Base-by-base conservation (phyloP, 306 rosid species). In the Elaeagnus macrophylla region DNA sequence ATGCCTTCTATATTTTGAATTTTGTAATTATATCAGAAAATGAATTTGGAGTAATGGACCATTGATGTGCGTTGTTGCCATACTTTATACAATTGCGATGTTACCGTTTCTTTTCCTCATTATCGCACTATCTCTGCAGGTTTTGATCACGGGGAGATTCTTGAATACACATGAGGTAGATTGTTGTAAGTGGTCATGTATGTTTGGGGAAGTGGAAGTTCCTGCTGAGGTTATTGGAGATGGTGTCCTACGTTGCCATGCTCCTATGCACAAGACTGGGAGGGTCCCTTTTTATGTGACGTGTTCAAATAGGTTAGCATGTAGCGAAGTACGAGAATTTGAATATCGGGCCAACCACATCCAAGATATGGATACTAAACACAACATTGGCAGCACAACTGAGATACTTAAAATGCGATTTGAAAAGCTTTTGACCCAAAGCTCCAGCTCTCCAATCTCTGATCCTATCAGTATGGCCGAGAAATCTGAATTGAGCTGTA, bases 161-260 rank as follows among this genome's bases (percentile, higher is more conserved):
- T 75, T 85, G 73, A 81, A 60, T 58, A 63, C 69, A 58, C 82
- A 58, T 25, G 75, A 77, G 57, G 77, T 66, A 50, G 85, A 75
- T 75, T 60, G 48, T 46, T 68, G 68, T 65, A 72, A 83, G 58
- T 89, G 94, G 94, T 85, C 95, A 14, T 83, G 94, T 60, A 85
- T 89, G 97, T 89, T 89, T 71, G 95, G 97, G 10, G 89, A 85
- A 69, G 73, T 83, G 57, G 97, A 89, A 77, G 95, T 85, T 71
- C 94, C 85, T 25, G 89, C 89, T 6, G 81, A 71, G 73, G 68
- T 81, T 54, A 67, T 83, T 11, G 66, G 69, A 19, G 72, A 83
- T 47, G 85, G 95, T 51, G 85, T 83, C 70, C 83, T 89, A 48
- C 71, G 82, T 55, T 89, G 97, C 73, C 78, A 77, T 73, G 69